Base-by-base conservation (phyloP, 2,329 filamentous ascomycete genomes). In the Fonsecaea nubica region DNA sequence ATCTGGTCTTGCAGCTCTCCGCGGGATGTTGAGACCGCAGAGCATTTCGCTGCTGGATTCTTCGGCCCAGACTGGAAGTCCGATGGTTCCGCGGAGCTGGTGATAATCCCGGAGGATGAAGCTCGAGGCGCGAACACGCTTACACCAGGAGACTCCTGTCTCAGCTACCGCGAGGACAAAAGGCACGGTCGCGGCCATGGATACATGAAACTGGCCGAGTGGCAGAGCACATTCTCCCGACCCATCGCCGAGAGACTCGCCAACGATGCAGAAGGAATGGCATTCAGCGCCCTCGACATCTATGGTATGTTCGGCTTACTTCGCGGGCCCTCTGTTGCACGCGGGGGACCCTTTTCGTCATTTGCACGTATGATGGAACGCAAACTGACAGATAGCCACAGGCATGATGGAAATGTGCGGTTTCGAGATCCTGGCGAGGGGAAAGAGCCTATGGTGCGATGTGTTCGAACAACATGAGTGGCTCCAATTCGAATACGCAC, bases 1-100 rank as follows among this genome's bases (percentile, higher is more conserved):
- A 78, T 86, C 70, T 88, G 85, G 86, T 84, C 86, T 32, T 85
- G 84, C 69, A 81, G 82, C 58, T 85, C 81, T 4, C 68, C 77
- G 9, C 81, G 86, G 13, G 85, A 88, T 4, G 82, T 86, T 59
- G 83, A 86, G 52, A 86, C 86, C 9, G 85, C 86, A 2, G 77
- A 77, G 13, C 80, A 86, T 72, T 88, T 88, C 70, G 82, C 81
- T 0, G 75, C 80, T 4, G 85, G 85, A 1, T 80, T 88, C 72
- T 87, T 86, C 70, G 85, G 84, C 2, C 74, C 83, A 10, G 76
- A 85, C 38, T 84, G 82, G 79, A 72, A 80, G 50, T 71, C 53
- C 2, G 48, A 69, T 3, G 63, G 70, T 21, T 59, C 61, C 0
- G 80, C 81, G 2, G 76, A 73, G n/a, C 75, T 88, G 15, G 75